These are phyloP conservation scores for Calonectria ilicicola DNA, from an alignment of 2,329 filamentous ascomycete species.

Conservation along the genomic window DNA sequence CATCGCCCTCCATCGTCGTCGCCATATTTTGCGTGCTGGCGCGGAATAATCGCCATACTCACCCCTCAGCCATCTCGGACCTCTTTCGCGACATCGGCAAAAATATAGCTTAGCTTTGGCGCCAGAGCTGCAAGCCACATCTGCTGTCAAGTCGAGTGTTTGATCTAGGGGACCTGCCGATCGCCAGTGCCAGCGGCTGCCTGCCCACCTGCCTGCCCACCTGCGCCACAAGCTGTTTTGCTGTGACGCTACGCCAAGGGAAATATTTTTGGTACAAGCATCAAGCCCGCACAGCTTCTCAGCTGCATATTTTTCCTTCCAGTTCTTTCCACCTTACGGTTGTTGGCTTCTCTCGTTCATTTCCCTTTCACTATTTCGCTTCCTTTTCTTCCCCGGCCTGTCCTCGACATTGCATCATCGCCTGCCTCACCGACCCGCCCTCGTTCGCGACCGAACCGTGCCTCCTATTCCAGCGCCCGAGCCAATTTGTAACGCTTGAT, in stretches of 20 bases:
- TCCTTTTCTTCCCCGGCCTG: no score
- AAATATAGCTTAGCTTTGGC: neutral
- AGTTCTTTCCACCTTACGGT: neutral
- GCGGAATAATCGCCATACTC: neutral
- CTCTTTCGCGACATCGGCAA: no score
- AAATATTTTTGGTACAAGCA: constrained; percentile 6
- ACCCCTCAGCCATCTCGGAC: neutral
- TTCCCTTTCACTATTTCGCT: neutral
- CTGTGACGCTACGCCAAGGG: constrained; percentile 9
- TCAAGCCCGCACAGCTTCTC: neutral
- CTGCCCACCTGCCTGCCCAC: constrained; percentile 20
- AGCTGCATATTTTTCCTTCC: neutral
- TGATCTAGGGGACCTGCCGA: constrained; percentile 19
- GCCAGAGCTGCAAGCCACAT: constrained; percentile 3
- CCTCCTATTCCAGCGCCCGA: constrained; percentile 22
- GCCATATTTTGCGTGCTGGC: neutral
- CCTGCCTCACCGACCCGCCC: neutral
- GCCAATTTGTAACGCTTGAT: constrained; percentile 23
- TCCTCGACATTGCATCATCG: neutral
- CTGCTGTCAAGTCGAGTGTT: neutral
- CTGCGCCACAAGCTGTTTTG: constrained; percentile 16
- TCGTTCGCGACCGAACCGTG: neutral
- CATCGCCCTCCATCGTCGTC: neutral
- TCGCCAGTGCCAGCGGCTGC: constrained; percentile 8
- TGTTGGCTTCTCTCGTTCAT: neutral